Base-by-base conservation (phyloP, 257 asterid species). In the Solanum sejunctum region DNA sequence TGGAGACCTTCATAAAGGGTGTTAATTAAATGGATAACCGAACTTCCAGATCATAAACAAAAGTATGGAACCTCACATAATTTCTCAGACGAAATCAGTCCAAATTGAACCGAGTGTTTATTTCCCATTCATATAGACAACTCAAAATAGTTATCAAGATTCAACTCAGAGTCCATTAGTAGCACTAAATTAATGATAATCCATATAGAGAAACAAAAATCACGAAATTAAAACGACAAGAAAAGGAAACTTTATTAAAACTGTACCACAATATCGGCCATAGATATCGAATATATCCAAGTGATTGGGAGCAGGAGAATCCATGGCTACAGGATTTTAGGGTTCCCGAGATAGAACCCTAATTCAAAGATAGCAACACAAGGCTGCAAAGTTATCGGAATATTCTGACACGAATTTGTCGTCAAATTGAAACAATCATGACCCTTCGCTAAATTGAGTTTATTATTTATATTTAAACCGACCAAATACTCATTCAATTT, bases 221-320 rank as follows among this genome's bases (percentile, higher is more conserved):
- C 20, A 20, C 84, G 85, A 78, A 18, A 16, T 10, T 67, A 4
- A 47, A 75, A 61, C 20, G 1, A 52, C 20, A 86, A 72, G 39
- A 26, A 4, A 72, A 12, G 10, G 85, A 64, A 81, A 21, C 73
- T 21, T 15, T 26, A 17, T 26, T 39, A 51, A 56, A 17, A 82
- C 43, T 67, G 45, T 95, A 95, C 98, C 98, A 87, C 97, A 92
- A 87, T 89, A 95, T 36, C 85, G 97, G 67, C 90, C 45, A 66
- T 94, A 95, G 86, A 93, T 90, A 85, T 91, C 89, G 82, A 88
- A 92, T 51, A 95, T 85, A 84, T 94, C 95, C 82, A 89, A 86
- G 81, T 91, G 77, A 83, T 26, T 6, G 61, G 84, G 72, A 84
- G 79, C 56, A 84, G 84, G 36, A 69, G 67, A 88, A 20, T 91